phyloP scores from a whole-genome alignment of 2,329 filamentous ascomycete species.

The Cladorrhinum sp. region DNA sequence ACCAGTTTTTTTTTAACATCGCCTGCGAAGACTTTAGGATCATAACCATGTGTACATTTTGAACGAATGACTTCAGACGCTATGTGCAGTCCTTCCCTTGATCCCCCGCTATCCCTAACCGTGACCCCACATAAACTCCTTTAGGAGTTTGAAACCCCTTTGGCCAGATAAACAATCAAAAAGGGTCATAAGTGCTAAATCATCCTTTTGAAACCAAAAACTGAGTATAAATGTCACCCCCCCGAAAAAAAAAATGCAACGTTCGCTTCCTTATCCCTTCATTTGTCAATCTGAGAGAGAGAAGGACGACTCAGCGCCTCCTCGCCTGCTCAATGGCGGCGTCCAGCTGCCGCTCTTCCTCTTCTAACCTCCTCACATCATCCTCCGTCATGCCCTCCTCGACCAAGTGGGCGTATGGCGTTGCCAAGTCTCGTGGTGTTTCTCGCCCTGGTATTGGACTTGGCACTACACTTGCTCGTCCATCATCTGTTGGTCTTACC shows the following conservation, averaged over 20 bases:
- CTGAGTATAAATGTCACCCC: neutral
- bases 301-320: constrained; percentile 13
- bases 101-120: neutral
- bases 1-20: too few species aligned
- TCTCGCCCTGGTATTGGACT: constrained; percentile 22
- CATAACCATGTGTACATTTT: neutral
- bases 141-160: neutral
- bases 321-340: constrained; percentile 49
- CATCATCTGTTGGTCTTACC: constrained; percentile 16
- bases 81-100: neutral
- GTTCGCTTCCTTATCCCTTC: neutral
- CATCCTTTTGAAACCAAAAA: neutral
- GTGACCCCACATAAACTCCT: constrained; percentile 4
- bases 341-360: constrained; percentile 57
- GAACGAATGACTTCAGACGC: constrained; percentile 13
- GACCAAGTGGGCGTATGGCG: constrained; percentile 49
- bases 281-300: too few species aligned
- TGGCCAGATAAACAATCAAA: neutral
- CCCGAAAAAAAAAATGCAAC: neutral
- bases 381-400: constrained; percentile 61
- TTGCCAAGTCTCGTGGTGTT: constrained; percentile 31
- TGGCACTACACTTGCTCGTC: constrained; percentile 1
- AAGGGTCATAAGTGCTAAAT: constrained; percentile 1
- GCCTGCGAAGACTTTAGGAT: too few species aligned
- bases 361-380: constrained; percentile 54